Percentiles rank a stretch among this genome's conserved stretches.
phyloP scores from a whole-genome alignment of 805 yeast species.

The Lipomyces orientalis region DNA sequence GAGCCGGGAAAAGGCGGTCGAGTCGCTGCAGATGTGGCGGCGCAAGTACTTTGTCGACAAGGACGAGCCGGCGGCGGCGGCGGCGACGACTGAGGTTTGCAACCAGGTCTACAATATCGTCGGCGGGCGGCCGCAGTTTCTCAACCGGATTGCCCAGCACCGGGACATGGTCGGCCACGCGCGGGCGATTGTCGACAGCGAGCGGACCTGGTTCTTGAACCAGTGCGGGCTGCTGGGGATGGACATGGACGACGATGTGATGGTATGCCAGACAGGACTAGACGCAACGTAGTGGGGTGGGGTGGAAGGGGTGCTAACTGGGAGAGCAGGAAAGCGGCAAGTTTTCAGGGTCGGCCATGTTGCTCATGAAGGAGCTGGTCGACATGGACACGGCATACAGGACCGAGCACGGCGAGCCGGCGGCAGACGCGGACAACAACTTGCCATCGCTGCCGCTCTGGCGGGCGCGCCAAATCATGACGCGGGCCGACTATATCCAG shows the following conservation, averaged over 20 bases:
- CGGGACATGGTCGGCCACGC: constrained; percentile 49
- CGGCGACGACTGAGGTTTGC: constrained; percentile 53
- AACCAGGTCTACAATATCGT: constrained; percentile 66
- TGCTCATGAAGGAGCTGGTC: constrained; percentile 71
- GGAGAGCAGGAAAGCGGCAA: constrained; percentile 54
- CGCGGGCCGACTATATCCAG: constrained; percentile 80
- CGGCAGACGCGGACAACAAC: constrained; percentile 51
- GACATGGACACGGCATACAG: constrained; percentile 60
- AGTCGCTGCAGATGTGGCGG: constrained; percentile 55
- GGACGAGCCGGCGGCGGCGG: constrained; percentile 42
- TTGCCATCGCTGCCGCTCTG: constrained; percentile 79
- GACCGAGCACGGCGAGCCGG: constrained; percentile 41
- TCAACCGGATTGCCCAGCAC: constrained; percentile 70
- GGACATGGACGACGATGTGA: constrained; percentile 87
- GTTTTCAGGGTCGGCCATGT: constrained; percentile 76
- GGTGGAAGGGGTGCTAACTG: background rate
- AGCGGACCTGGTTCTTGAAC: constrained; percentile 83
- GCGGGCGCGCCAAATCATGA: constrained; percentile 86
- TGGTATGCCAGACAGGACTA: constrained; percentile 45
- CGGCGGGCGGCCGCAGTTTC: constrained; percentile 86
- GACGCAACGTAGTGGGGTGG: too few relatives aligned
- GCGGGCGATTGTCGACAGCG: constrained; percentile 66
- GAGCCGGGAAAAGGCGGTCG: constrained; percentile 58
- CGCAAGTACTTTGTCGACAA: constrained; percentile 50
- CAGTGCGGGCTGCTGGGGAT: constrained; percentile 79